Conservation (phyloP, 176 grass and related monocot species). For the Bothriochloa decipiens region DNA sequence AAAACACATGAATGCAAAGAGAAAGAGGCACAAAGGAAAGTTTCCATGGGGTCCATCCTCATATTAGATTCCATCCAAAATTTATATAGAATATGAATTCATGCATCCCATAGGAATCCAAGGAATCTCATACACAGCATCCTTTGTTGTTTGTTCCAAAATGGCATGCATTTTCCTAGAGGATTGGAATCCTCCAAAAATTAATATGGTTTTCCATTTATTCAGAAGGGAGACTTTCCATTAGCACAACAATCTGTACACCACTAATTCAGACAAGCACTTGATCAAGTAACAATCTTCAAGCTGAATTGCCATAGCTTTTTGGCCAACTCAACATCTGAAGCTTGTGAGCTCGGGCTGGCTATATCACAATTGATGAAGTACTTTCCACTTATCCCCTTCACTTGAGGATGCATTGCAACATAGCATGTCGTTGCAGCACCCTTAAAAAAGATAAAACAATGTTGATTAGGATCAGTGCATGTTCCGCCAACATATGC, state of each 20-base stretch:
- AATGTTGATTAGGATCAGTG: neutral
- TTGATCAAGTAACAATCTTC: neutral
- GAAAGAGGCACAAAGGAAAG: too few relatives aligned
- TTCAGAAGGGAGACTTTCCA: neutral
- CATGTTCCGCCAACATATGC: neutral
- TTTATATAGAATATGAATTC: too few relatives aligned
- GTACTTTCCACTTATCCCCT: slow-evolving; percentile 26
- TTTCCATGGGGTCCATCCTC: too few relatives aligned
- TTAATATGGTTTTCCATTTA: neutral
- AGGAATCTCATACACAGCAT: too few relatives aligned
- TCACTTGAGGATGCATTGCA: slow-evolving; percentile 58
- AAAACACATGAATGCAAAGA: too few relatives aligned
- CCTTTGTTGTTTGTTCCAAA: too few relatives aligned
- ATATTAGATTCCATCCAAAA: too few relatives aligned
- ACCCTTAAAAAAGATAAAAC: slow-evolving; percentile 39
- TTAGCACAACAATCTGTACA: neutral
- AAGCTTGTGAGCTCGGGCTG: slow-evolving; percentile 47
- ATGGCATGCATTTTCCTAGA: too few relatives aligned
- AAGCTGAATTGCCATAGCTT: slow-evolving; percentile 74
- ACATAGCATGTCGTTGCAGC: slow-evolving; percentile 88
- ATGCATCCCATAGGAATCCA: too few relatives aligned
- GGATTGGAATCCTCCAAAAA: too few relatives aligned
- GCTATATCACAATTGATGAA: slow-evolving; percentile 58
- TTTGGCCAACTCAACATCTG: slow-evolving; percentile 62
- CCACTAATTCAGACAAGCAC: neutral